phyloP scores from a whole-genome alignment of 2,329 filamentous ascomycete species.

The Penicillium sp. region DNA sequence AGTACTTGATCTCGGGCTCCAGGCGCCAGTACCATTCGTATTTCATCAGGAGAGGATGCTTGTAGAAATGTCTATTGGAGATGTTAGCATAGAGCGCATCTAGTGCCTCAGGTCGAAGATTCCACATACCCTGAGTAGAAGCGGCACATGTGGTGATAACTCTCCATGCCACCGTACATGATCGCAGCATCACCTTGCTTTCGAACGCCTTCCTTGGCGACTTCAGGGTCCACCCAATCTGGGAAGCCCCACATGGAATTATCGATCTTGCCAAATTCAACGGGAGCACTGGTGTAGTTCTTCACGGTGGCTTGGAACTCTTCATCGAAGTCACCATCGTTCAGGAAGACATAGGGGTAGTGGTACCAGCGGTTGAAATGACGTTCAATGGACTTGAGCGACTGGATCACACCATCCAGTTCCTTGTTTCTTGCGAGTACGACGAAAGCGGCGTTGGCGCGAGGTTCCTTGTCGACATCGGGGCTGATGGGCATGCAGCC shows the following conservation, averaged over 20 bases:
- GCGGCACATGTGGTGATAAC: constrained; percentile 98
- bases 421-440: constrained; percentile 96
- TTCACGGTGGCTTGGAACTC: constrained; percentile 85
- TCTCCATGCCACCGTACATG: constrained; percentile 99
- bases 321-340: constrained; percentile 95
- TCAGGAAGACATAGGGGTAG: constrained; percentile 97
- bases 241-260: constrained; percentile 94
- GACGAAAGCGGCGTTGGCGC: constrained; percentile 94
- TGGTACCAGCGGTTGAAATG: constrained; percentile 99
- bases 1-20: constrained; percentile 99
- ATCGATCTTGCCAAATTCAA: constrained; percentile 94
- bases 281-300: constrained; percentile 84
- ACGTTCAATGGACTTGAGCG: constrained; percentile 94
- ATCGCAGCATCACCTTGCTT: constrained; percentile 97
- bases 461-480: constrained; percentile 57
- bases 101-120: constrained; percentile 13
- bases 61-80: constrained; percentile 80
- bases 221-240: constrained; percentile 92
- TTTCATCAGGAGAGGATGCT: constrained; percentile 90
- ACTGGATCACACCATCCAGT: constrained; percentile 92
- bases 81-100: constrained; percentile 4
- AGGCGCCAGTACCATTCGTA: constrained; percentile 99
- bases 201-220: constrained; percentile 92
- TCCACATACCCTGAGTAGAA: constrained; percentile 89
- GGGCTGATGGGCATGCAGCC: constrained; percentile 81